Percentiles rank a stretch among this genome's conserved stretches.
These are phyloP conservation scores for Phytophthora tubulina DNA, from an alignment of 352 stramenopile genomes.

Conservation along the genomic window DNA sequence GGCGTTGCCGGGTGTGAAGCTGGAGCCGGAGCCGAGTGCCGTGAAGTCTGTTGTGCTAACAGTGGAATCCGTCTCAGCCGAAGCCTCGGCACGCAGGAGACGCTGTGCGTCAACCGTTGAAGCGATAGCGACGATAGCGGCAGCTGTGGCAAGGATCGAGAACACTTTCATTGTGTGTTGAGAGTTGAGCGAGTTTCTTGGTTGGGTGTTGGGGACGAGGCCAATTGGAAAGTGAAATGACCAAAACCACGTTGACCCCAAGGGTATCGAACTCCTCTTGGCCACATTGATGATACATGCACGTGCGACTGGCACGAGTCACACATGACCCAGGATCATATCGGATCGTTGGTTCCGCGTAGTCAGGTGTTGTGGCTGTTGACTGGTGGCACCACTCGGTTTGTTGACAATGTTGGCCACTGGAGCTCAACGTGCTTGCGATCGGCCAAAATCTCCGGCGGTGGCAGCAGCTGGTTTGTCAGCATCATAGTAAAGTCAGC, in stretches of 20 bases:
- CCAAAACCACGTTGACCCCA: too few species aligned
- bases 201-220: conserved; percentile 17
- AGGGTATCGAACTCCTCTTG: too few species aligned
- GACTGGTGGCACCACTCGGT: conserved; percentile 12
- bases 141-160: conserved; percentile 18
- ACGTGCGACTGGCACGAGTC: conserved; percentile 20
- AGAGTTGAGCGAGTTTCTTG: neutral
- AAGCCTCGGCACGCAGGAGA: conserved; percentile 32
- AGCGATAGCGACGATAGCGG: conserved; percentile 10
- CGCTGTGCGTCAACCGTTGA: conserved; percentile 30
- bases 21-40: conserved; percentile 20
- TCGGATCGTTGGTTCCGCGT: conserved; percentile 18
- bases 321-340: conserved; percentile 7
- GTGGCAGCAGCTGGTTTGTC: conserved; percentile 6
- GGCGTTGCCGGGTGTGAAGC: conserved; percentile 31
- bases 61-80: conserved; percentile 20
- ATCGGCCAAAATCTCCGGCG: conserved; percentile 16
- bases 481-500: conserved; percentile 1
- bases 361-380: conserved; percentile 20
- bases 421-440: conserved; percentile 11
- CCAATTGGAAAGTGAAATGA: conserved; percentile 21
- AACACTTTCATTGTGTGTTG: conserved; percentile 25
- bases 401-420: conserved; percentile 7
- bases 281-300: neutral
- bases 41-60: conserved; percentile 28